Evolutionary conservation across 345 rosid species (phyloP), one percentile per base, ranked within the genome.

Genomic region (Dipteronia sinensis): DNA sequence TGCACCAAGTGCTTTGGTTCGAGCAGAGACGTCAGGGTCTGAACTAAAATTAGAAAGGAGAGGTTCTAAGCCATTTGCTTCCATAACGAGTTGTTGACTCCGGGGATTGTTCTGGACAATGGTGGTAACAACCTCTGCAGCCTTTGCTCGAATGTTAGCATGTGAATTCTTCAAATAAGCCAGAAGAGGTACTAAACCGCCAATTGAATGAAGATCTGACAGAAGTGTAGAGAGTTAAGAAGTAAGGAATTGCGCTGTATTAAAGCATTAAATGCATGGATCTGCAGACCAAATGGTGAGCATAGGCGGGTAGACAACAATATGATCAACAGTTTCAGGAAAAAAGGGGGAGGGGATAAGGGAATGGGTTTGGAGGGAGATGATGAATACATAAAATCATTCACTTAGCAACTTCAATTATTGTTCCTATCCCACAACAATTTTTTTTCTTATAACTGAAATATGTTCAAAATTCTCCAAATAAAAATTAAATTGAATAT

Each of bases 51-150:
- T 93, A 63, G 87, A 71, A 44, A 93, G 81, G 10, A 95, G 90
- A 65, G 92, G 90, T 72, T 91, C 97, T 20, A 95, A 83, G 53
- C 98, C 99, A 79, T 92, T 95, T 78, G 99, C 96, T 76, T 95
- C 98, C 97, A 93, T 92, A 71, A 95, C 98, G 77, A 94, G 81
- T 71, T 90, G 93, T 78, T 95, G 98, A 80, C 99, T 86, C 64
- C 81, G 82, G 22, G 98, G 96, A 82, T 95, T 95, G 85, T 95
- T 95, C 89, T 95, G 99, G 67, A 92, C 98, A 67, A 95, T 83
- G 2, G 98, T 93, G 66, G 93, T 82, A 65, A 92, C 85, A 64
- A 95, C 97, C 34, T 93, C 97, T 0, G 97, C 97, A n/a, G 97
- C 91, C 74, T 95, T 95, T 34, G 99, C 98, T 73, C 97, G 85